These are phyloP conservation scores for Arthrinium phaeospermum DNA, from an alignment of 2,329 filamentous ascomycete genomes.

Conservation along the genomic window DNA sequence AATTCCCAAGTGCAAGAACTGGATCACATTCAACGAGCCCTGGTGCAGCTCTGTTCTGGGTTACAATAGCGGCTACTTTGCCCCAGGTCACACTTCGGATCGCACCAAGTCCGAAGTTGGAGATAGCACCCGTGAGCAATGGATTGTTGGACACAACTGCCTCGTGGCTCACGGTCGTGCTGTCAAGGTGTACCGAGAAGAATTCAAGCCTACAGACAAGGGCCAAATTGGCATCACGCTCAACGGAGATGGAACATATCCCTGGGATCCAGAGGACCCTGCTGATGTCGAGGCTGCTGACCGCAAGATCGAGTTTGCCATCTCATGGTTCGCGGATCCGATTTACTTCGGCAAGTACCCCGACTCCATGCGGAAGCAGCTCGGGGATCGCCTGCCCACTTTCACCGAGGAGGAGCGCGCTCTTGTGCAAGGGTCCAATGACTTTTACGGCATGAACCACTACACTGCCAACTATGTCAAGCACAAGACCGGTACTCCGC, in stretches of 20 bases:
- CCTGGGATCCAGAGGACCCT: slow-evolving; percentile 80
- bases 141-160: slow-evolving; percentile 82
- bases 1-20: slow-evolving; percentile 79
- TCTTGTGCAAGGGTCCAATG: slow-evolving; percentile 84
- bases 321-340: slow-evolving; percentile 87
- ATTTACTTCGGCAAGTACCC: slow-evolving; percentile 87
- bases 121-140: slow-evolving; percentile 78
- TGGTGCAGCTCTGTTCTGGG: slow-evolving; percentile 85
- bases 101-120: slow-evolving; percentile 72
- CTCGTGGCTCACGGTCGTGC: slow-evolving; percentile 80
- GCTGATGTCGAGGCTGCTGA: slow-evolving; percentile 76
- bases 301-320: slow-evolving; percentile 86
- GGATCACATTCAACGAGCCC: slow-evolving; percentile 92
- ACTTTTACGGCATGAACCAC: slow-evolving; percentile 95
- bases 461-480: slow-evolving; percentile 90
- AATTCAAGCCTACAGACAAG: slow-evolving; percentile 75
- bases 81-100: slow-evolving; percentile 82
- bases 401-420: slow-evolving; percentile 75
- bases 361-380: slow-evolving; percentile 80
- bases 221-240: slow-evolving; percentile 88
- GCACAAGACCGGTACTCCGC: slow-evolving; percentile 67
- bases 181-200: slow-evolving; percentile 81
- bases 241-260: slow-evolving; percentile 83
- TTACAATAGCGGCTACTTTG: slow-evolving; percentile 78
- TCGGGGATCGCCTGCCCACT: slow-evolving; percentile 76